Base-by-base conservation (phyloP, 2,329 filamentous ascomycete species). In the Microsporum ferrugineum region DNA sequence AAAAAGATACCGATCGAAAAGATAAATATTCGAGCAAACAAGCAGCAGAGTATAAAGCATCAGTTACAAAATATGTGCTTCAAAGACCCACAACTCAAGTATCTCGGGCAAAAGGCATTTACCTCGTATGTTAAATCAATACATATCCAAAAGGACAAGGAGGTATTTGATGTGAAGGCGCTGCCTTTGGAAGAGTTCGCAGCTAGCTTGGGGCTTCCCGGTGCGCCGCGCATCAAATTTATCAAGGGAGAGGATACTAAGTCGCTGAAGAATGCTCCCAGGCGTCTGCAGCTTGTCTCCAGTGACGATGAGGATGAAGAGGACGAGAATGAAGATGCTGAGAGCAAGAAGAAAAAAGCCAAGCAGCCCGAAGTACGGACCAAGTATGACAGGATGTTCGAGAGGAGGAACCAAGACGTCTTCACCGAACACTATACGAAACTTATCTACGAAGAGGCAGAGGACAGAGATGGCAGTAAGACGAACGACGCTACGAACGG, bases 381-480 rank as follows among this genome's bases (percentile, higher is more conserved):
- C 36, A 97, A 96, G 74, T 95, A 95, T 72, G 91, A 99, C 74
- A 87, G 90, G 67, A 97, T 99, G 94, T 96, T 97, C 74, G 92
- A 96, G 78, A 83, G 94, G 63, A 88, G 88, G 68, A 99, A 99
- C 75, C 92, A 97, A 75, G 91, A 96, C 71, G 88, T 99, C 36
- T 76, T 99, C 65, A 91, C 92, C n/a, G 85, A 87, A 61, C 94
- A 99, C 75, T 97, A 96, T 78, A 84, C 85, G 63, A 96, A 92
- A 70, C 82, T 99, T 65, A 85, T 97, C 63, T 80, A 80, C 58
- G 81, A 86, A 43, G 84, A 76, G 74, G 72, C 80, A 62, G 57
- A 47, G 10, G 64, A 73, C 66, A 74, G 75, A 64, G 71, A 73
- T 56, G 65, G 65, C n/a, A 66, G 71, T 36, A 68, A 71, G 38